phyloP scores from a whole-genome alignment of 305 asterid species.

The Fraxinus paxiana region DNA sequence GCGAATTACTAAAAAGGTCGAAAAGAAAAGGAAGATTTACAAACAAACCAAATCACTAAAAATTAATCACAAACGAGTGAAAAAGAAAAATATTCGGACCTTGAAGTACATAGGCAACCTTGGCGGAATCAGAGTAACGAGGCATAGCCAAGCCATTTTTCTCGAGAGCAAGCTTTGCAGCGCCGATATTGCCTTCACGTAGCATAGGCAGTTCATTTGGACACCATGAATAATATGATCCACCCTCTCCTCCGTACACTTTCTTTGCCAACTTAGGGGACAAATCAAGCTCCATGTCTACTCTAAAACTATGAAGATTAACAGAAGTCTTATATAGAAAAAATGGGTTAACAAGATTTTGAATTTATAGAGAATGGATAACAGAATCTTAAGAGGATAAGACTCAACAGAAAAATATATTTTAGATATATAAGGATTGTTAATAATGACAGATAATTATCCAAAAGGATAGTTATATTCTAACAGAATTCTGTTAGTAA shows the following conservation, averaged over 20 bases:
- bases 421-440: no score
- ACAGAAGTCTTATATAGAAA: background rate
- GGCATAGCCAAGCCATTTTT: slow-evolving; percentile 76
- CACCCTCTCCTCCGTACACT: slow-evolving; percentile 77
- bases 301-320: background rate
- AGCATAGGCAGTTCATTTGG: slow-evolving; percentile 77
- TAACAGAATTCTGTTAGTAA: background rate
- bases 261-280: slow-evolving; percentile 65
- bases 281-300: slow-evolving; percentile 12
- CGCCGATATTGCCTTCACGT: slow-evolving; percentile 76
- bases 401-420: background rate
- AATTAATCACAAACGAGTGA: background rate
- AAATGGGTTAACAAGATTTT: no score
- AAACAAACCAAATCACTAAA: background rate
- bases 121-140: slow-evolving; percentile 78
- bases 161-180: slow-evolving; percentile 70
- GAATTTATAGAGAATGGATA: background rate
- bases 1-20: no score
- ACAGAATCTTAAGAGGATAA: background rate
- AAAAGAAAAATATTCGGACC: slow-evolving; percentile 27
- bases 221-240: slow-evolving; percentile 74
- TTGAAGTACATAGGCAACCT: slow-evolving; percentile 86
- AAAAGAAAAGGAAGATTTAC: background rate
- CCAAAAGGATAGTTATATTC: background rate
- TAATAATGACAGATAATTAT: background rate